Percentiles rank a stretch among this genome's conserved stretches.
Evolutionary conservation across 345 rosid species (phyloP).

Genomic region (Lepidium aucheri): DNA sequence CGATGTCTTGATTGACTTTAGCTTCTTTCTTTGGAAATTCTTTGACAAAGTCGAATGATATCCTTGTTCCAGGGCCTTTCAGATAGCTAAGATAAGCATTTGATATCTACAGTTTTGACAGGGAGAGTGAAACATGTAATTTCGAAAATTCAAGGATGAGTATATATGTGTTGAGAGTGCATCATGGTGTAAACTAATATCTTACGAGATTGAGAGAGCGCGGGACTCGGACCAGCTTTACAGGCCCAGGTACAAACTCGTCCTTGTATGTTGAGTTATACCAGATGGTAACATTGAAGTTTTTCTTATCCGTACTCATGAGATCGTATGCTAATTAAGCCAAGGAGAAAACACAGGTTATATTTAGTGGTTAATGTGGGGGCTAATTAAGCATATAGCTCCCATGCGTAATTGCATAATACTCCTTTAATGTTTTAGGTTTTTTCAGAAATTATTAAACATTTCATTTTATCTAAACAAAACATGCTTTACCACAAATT

Average conservation of each 20-base stretch:
- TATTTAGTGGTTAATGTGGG: too few relatives aligned
- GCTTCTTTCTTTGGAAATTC: conserved; percentile 14
- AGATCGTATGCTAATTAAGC: conserved; percentile 37
- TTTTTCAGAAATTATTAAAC: too few relatives aligned
- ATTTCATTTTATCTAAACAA: too few relatives aligned
- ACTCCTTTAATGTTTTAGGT: too few relatives aligned
- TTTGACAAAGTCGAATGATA: conserved; percentile 29
- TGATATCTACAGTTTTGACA: conserved; percentile 5
- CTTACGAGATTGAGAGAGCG: conserved; percentile 11
- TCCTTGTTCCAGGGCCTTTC: conserved; percentile 22
- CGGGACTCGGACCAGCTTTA: conserved; percentile 14
- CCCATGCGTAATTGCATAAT: too few relatives aligned
- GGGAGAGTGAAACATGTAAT: conserved; percentile 32
- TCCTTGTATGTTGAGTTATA: conserved; percentile 12
- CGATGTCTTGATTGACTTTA: neutral
- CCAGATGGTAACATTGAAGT: conserved; percentile 16
- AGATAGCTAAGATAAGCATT: conserved; percentile 24
- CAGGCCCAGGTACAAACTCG: neutral
- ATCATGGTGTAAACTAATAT: neutral
- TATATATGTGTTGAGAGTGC: neutral
- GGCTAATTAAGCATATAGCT: too few relatives aligned
- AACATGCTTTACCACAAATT: too few relatives aligned
- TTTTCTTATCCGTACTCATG: conserved; percentile 6
- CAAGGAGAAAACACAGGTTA: too few relatives aligned
- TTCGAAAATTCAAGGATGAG: neutral